Evolutionary conservation across 169 alveolate species (phyloP), one percentile per base, ranked within the genome.

Genomic region (Perkinsus chesapeaki): DNA sequence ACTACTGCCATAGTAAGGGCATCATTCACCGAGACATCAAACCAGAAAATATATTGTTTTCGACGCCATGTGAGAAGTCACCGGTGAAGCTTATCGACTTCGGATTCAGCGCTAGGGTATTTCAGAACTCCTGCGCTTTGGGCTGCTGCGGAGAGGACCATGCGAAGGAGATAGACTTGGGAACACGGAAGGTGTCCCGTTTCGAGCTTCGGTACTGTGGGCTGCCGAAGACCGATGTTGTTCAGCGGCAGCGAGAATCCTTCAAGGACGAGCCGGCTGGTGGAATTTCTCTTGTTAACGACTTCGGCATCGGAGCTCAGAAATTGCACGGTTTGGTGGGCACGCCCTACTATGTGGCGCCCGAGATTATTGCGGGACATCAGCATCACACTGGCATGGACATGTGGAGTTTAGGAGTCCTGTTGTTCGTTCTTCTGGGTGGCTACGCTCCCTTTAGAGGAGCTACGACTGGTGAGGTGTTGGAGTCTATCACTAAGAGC

Each of bases 1-100:
- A 95, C 47, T 96, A 96, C 93, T 96, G 97, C 91, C 97, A 96
- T 91, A 92, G 94, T 36, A 94, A 95, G 90, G 95, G 96, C 23
- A 95, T 97, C 31, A 95, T 95, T 16, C 98, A 97, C 94, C 94
- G 98, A 73, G 98, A 97, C 93, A 91, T 97, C 38, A 97, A 96
- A 48, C 98, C 98, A 0, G 98, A 96, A 93, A 97, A 97, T 93
- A 96, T 97, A 37, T 48, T 97, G n/a, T 96, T 94, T 43, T 94
- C 48, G 73, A 94, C 82, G 92, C 94, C 34, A 91, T 73, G 39
- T 92, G 92, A 16, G 60, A 73, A 31, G 93, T 94, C 95, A 5
- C 95, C 95, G 23, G 93, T 92, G 20, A 94, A 94, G 48, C 94
- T 94, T 27, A 94, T 94, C 31, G 95, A 94, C 36, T 94, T 94